Base-by-base conservation (phyloP, 2,329 filamentous ascomycete genomes). In the Xylariales sp. region DNA sequence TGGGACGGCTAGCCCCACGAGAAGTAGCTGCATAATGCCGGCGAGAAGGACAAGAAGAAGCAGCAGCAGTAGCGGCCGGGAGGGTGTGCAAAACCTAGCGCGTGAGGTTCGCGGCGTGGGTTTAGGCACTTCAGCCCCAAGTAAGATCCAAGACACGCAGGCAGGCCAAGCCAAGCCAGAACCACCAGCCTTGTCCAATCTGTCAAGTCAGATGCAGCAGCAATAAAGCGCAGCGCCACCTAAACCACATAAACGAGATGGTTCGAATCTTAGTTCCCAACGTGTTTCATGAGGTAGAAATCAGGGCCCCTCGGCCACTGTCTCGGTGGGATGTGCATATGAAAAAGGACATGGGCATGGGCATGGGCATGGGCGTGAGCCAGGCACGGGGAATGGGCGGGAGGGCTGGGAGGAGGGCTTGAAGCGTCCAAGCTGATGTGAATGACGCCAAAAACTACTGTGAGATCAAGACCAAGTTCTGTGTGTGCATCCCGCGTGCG, bases 1-100 rank as follows among this genome's bases (percentile, higher is more conserved):
- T 18, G 28, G 43, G 16, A 58, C 36, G 59, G 49, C 28, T n/a
- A 46, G 45, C 52, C 57, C 57, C 65, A 65, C 59, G 65, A 68
- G 48, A 60, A 64, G 56, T 54, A 52, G 43, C 63, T 62, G 65
- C 68, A 68, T 63, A 54, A 59, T 64, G 41, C 64, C 65, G 64
- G 57, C 14, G 43, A 30, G 23, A 7, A 32, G 30, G 10, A 52
- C 14, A n/a, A 32, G 49, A 34, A 52, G 30, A 16, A 5, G 10
- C 30, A 32, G 23, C 34, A 34, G 53, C 53, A 41, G 39, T 12
- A 30, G 52, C 12, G n/a, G 9, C 49, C 46, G 53, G 60, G 57
- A 59, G 14, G 36, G 39, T 32, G 28, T 36, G 32, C 60, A 60
- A 46, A 59, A 52, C 16, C 54, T 49, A 54, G 58, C 52, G 58